phyloP scores from a whole-genome alignment of 805 yeast species.

The Nakazawaea peltata region DNA sequence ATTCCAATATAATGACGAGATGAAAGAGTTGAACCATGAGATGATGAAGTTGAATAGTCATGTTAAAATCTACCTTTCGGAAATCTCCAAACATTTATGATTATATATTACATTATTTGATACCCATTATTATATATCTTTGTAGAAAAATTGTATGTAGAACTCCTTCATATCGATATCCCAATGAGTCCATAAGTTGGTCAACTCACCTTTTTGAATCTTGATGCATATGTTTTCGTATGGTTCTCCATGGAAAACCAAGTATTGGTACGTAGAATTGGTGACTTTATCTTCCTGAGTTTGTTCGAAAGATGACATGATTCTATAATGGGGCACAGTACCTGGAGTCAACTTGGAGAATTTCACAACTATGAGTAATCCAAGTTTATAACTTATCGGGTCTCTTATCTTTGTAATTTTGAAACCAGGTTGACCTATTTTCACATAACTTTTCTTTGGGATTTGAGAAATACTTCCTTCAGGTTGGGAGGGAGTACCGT shows the following conservation, averaged over 20 bases:
- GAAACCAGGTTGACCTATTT: conserved; percentile 70
- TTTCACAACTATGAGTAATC: conserved; percentile 57
- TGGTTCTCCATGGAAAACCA: conserved; percentile 84
- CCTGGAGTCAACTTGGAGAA: conserved; percentile 34
- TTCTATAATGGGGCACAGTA: conserved; percentile 51
- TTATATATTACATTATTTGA: not conserved
- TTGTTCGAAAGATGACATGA: conserved; percentile 76
- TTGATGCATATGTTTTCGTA: conserved; percentile 76
- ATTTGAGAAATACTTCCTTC: conserved; percentile 24
- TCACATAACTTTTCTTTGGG: conserved; percentile 39
- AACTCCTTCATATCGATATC: conserved; percentile 62
- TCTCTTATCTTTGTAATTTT: conserved; percentile 64
- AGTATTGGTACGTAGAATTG: conserved; percentile 48
- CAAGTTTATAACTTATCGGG: conserved; percentile 46
- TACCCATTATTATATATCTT: conserved; percentile 11
- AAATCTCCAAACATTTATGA: conserved; percentile 31
- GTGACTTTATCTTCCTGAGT: conserved; percentile 34
- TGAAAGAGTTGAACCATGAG: conserved; percentile 43
- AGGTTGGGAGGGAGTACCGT: conserved; percentile 11
- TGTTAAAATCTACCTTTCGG: conserved; percentile 42
- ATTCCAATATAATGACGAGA: conserved; percentile 42
- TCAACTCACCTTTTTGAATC: conserved; percentile 55
- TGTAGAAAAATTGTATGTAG: conserved; percentile 63
- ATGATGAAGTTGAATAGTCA: conserved; percentile 48
- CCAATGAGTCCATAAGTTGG: conserved; percentile 63